phyloP scores from a whole-genome alignment of 129 eudicot species.

The Flaveria bidentis region DNA sequence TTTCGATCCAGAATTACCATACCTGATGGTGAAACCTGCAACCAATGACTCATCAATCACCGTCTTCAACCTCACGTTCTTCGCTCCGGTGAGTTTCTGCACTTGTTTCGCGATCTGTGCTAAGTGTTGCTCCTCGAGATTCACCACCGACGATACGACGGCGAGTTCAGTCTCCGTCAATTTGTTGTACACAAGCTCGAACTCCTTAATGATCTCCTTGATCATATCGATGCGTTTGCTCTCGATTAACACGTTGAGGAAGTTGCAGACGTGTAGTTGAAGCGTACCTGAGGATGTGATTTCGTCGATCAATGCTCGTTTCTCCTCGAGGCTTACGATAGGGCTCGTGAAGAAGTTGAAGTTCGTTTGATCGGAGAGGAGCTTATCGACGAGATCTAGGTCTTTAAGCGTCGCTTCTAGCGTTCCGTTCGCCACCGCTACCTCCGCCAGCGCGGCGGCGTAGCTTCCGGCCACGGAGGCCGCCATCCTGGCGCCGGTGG shows the following conservation, averaged over 20 bases:
- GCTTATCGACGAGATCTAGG: constrained; percentile 43
- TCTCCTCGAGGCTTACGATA: constrained; percentile 43
- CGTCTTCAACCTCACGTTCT: constrained; percentile 72
- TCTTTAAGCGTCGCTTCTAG: constrained; percentile 58
- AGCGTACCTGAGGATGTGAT: constrained; percentile 43
- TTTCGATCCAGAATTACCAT: constrained; percentile 66
- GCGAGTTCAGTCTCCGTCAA: constrained; percentile 71
- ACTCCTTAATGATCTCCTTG: constrained; percentile 68
- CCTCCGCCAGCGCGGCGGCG: constrained; percentile 79
- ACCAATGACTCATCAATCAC: constrained; percentile 62
- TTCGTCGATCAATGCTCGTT: constrained; percentile 52
- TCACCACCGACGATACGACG: constrained; percentile 72
- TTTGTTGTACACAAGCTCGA: constrained; percentile 58
- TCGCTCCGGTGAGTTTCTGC: constrained; percentile 80
- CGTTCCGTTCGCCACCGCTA: constrained; percentile 55
- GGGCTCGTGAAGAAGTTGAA: constrained; percentile 58
- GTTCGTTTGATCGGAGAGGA: constrained; percentile 47
- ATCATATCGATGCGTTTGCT: constrained; percentile 55
- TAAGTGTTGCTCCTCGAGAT: constrained; percentile 64
- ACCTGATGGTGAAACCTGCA: constrained; percentile 79
- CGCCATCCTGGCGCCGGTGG: constrained; percentile 48
- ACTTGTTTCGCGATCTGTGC: constrained; percentile 82
- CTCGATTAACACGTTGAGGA: constrained; percentile 62
- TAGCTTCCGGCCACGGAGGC: constrained; percentile 68
- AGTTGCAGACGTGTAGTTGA: constrained; percentile 63